Evolutionary conservation across 495 filamentous ascomycete genomes (phyloP), one percentile per base, ranked within the genome.

Genomic region (Chaetomium cochliodes): DNA sequence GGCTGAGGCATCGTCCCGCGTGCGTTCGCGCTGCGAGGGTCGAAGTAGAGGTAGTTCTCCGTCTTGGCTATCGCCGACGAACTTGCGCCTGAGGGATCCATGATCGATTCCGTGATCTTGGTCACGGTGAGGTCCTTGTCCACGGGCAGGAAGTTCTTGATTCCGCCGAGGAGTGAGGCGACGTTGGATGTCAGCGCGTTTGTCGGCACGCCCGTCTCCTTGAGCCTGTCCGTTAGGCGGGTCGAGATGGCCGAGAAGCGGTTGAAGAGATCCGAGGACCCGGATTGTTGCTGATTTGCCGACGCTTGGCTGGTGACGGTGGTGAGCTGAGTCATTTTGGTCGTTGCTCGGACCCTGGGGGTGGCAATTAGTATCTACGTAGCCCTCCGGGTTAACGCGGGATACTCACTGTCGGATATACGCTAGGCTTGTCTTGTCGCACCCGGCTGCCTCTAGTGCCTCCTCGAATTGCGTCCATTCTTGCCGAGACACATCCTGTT

Each of bases 301-400:
- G 87, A 83, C 3, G 61, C 58, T 5, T 93, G 87, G 16, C 86
- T 87, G 62, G 75, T 79, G 70, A 80, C 73, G 8, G 93, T 93
- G 5, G 93, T 92, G 82, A 99, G 92, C 88, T 98, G 97, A 20
- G 96, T 97, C 94, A 98, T 98, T 44, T 93, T 92, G 13, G 94
- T 98, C 58, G 96, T 90, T 67, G 96, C 91, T 49, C 93, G 92
- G 26, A 99, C 93, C 74, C 93, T 92, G 70, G 25, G 52, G 58
- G 13, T 8, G 22, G 2, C 5, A 15, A 65, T 83, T 75, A 81
- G 78, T 25, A 63, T 4, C 41, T 23, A 15, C 2, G 20, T 20
- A 16, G 26, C 18, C 3, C 22, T 30, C 22, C 25, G 44, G 5
- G 44, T 12, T 26, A n/a, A 13, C 25, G 52, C 11, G n/a, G 41